phyloP scores from a whole-genome alignment of 1,284 basidiomycete species.

The Sanghuangporus weigelae region DNA sequence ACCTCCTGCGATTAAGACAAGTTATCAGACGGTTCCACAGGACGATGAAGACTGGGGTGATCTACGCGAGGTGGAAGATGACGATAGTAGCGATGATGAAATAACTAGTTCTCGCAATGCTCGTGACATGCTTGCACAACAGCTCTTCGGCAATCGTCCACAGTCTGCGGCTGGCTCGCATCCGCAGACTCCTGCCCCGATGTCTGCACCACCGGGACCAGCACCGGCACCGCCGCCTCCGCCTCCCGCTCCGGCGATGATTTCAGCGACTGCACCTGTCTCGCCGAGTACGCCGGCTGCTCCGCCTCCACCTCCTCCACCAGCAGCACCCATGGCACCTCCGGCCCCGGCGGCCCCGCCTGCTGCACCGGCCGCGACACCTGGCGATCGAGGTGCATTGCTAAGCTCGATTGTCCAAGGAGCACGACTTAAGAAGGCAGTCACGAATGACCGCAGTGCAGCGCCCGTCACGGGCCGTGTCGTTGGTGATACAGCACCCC shows the following conservation, averaged over 20 bases:
- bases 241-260: slow-evolving; percentile 26
- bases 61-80: slow-evolving; percentile 66
- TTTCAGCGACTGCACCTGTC: slow-evolving; percentile 20
- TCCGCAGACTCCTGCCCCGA: slow-evolving; percentile 31
- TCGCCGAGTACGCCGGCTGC: slow-evolving; percentile 24
- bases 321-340: slow-evolving; percentile 32
- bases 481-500: slow-evolving; percentile 72
- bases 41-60: slow-evolving; percentile 81
- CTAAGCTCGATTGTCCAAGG: slow-evolving; percentile 84
- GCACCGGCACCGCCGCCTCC: slow-evolving; percentile 31
- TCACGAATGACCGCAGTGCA: slow-evolving; percentile 81
- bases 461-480: slow-evolving; percentile 70
- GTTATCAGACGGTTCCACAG: slow-evolving; percentile 58
- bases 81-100: slow-evolving; percentile 80
- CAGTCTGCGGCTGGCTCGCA: slow-evolving; percentile 33
- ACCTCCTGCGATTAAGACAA: slow-evolving; percentile 45
- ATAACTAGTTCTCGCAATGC: slow-evolving; percentile 56
- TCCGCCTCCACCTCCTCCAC: slow-evolving; percentile 30
- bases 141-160: slow-evolving; percentile 62
- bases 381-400: slow-evolving; percentile 64
- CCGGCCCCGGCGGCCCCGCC: slow-evolving; percentile 35
- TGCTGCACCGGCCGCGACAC: slow-evolving; percentile 30
- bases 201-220: slow-evolving; percentile 32
- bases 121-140: slow-evolving; percentile 70
- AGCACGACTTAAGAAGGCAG: slow-evolving; percentile 65